Conservation (phyloP, 2,329 filamentous ascomycete genomes). For the Claviceps humidiphila region DNA sequence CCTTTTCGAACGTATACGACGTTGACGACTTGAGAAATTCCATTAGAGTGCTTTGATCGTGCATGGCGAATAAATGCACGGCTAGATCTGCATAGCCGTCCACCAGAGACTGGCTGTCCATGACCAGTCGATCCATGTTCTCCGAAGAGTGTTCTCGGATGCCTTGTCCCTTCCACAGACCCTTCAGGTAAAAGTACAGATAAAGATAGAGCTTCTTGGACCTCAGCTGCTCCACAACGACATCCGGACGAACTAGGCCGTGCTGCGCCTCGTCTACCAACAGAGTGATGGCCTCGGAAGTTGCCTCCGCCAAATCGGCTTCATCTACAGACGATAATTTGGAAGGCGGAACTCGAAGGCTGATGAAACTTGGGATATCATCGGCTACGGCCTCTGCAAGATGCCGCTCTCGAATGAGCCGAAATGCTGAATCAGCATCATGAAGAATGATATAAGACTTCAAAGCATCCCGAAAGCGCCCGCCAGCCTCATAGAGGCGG, state of each 20-base stretch:
- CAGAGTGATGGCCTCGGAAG: constrained; percentile 69
- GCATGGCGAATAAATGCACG: constrained; percentile 73
- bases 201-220: constrained; percentile 56
- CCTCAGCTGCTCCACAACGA: constrained; percentile 68
- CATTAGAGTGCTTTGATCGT: constrained; percentile 70
- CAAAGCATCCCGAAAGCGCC: constrained; percentile 70
- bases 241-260: constrained; percentile 65
- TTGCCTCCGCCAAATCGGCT: constrained; percentile 63
- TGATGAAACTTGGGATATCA: constrained; percentile 79
- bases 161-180: constrained; percentile 68
- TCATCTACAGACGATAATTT: constrained; percentile 52
- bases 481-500: constrained; percentile 69
- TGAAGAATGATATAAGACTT: constrained; percentile 82
- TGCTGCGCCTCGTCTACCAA: constrained; percentile 86
- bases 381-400: constrained; percentile 81
- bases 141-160: constrained; percentile 40
- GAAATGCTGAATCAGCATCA: constrained; percentile 81
- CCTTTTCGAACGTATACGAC: constrained; percentile 75
- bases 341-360: constrained; percentile 67
- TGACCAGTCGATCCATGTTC: constrained; percentile 41
- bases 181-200: constrained; percentile 82
- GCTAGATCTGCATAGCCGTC: constrained; percentile 80
- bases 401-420: constrained; percentile 73
- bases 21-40: constrained; percentile 76
- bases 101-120: constrained; percentile 55